phyloP scores from a whole-genome alignment of 352 stramenopile species.

The Pythium grandisporangium region DNA sequence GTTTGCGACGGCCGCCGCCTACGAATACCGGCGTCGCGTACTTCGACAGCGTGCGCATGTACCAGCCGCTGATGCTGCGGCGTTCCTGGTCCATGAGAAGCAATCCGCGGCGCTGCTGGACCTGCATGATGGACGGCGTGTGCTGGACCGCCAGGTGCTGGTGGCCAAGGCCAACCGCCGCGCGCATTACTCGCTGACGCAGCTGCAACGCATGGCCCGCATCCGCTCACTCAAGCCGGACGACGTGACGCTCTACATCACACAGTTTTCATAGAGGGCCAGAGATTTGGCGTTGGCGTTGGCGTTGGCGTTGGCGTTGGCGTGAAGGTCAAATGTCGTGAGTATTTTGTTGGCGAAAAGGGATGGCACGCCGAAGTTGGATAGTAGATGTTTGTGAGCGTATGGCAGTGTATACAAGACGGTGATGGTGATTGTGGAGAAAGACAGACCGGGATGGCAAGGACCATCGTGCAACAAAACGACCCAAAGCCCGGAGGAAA shows the following conservation, averaged over 20 bases:
- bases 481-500: too few species aligned
- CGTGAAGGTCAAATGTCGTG: too few species aligned
- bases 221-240: slow-evolving; percentile 72
- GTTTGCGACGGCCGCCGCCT: slow-evolving; percentile 51
- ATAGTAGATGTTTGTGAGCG: too few species aligned
- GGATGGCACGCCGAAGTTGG: too few species aligned
- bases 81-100: slow-evolving; percentile 32
- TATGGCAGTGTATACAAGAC: too few species aligned
- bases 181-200: slow-evolving; percentile 58
- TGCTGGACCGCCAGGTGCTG: slow-evolving; percentile 43
- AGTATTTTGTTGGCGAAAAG: too few species aligned
- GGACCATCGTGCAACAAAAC: too few species aligned
- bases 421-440: too few species aligned
- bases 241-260: slow-evolving; percentile 69
- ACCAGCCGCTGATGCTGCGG: slow-evolving; percentile 16
- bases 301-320: too few species aligned
- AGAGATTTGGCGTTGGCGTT: too few species aligned
- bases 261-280: slow-evolving; percentile 24
- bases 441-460: too few species aligned
- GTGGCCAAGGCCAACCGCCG: slow-evolving; percentile 37
- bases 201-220: slow-evolving; percentile 66
- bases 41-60: slow-evolving; percentile 12
- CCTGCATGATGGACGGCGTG: slow-evolving; percentile 38
- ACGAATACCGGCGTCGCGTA: slow-evolving; percentile 51
- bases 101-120: slow-evolving; percentile 38